These are phyloP conservation scores for Cylindrotheca fusiformis DNA, from an alignment of 108 stramenopile species.

Conservation along the genomic window DNA sequence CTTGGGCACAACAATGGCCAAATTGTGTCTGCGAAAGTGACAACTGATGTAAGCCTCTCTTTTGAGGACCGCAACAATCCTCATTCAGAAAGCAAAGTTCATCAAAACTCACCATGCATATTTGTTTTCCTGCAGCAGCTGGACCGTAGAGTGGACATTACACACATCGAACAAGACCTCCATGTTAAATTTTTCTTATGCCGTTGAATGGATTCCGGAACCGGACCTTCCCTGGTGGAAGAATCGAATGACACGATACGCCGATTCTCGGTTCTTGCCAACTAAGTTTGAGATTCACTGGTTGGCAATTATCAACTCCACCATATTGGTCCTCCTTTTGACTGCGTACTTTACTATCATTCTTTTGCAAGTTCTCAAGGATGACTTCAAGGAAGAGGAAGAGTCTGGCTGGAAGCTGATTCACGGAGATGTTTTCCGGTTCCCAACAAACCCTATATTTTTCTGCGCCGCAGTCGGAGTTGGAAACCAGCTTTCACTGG, in stretches of 20 bases:
- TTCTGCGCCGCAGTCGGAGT: conserved; percentile 91
- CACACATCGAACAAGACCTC: conserved; percentile 62
- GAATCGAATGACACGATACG: conserved; percentile 86
- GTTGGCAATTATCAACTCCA: conserved; percentile 98
- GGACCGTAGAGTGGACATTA: conserved; percentile 89
- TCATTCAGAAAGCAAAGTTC: too few species aligned
- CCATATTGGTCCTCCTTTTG: conserved; percentile 93
- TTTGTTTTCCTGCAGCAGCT: conserved; percentile 28
- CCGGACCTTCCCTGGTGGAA: conserved; percentile 69
- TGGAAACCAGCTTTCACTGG: conserved; percentile 85
- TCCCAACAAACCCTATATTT: conserved; percentile 74
- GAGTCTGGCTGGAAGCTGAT: conserved; percentile 99
- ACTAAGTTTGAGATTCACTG: conserved; percentile 93
- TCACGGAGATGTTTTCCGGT: conserved; percentile 97
- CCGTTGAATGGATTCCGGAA: conserved; percentile 89
- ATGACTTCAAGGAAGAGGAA: conserved; percentile 91
- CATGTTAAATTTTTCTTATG: conserved; percentile 91
- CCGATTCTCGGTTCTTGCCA: conserved; percentile 79
- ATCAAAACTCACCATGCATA: too few species aligned
- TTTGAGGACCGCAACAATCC: too few species aligned
- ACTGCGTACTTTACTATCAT: conserved; percentile 96
- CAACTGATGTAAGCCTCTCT: conserved; percentile 66
- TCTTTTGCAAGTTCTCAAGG: conserved; percentile 92
- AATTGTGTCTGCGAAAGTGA: conserved; percentile 88
- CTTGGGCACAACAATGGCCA: conserved; percentile 88